Base-by-base conservation (phyloP, 2,329 filamentous ascomycete genomes). In the Trichoderma polysporum region DNA sequence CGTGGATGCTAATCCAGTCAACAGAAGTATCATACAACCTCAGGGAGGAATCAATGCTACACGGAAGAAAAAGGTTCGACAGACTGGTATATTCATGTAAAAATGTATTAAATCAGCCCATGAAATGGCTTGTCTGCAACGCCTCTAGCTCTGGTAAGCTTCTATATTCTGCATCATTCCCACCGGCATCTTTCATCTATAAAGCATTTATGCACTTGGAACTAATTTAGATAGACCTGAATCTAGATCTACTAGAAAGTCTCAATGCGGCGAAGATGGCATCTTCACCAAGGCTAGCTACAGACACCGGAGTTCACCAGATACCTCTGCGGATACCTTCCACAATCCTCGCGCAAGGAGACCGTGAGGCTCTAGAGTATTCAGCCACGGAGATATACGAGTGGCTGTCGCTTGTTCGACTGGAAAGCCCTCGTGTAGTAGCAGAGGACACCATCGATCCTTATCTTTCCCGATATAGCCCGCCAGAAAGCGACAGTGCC, bases 51-150 rank as follows among this genome's bases (percentile, higher is more conserved):
- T 89, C 89, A 0, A 97, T 97, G 92, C 77, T 92, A 8, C 90
- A 89, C 63, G 93, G 93, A 3, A 95, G 93, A 76, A 93, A 91
- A 70, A 90, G 89, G 0, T 97, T 96, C 73, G 90, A 94, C 69
- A 84, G 92, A 53, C 81, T 97, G 15, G 76, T 90, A 7, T 91
- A 91, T 83, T 92, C 93, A 15, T 93, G 89, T 76, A 89, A 90
- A 72, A 92, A 93, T 69, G 92, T 92, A 25, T 82, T 97, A 25
- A 86, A 85, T 57, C 79, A 83, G 52, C 87, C 89, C 1, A 73
- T 90, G 25, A 86, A 86, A 1, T 97, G 94, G 93, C 80, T 98
- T 0, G 94, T 95, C 72, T 90, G 85, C 73, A 90, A 93, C 72
- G 76, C 89, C 47, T 79, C 71, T 25, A 69, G 70, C 52, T 69